Percentiles rank a stretch among this genome's conserved stretches.
phyloP scores from a whole-genome alignment of 2,329 filamentous ascomycete genomes.

The Aspergillus fumigatus region DNA sequence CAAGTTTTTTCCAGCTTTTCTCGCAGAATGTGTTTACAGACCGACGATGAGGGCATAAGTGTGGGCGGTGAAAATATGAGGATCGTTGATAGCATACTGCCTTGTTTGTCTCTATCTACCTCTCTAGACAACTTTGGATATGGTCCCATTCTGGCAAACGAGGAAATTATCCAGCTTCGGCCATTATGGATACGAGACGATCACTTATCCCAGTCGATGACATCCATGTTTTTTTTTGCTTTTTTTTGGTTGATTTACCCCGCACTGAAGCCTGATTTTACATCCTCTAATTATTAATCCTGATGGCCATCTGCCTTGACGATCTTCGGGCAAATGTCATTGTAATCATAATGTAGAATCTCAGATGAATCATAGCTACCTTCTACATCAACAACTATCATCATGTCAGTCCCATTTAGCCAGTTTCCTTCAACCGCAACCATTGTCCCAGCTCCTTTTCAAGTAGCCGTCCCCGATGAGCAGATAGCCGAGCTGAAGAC shows the following conservation, averaged over 20 bases:
- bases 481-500: constrained; percentile 45
- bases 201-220: not conserved
- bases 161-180: not conserved
- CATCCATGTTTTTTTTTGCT: not conserved
- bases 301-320: too few relatives aligned
- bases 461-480: constrained; percentile 39
- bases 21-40: not conserved
- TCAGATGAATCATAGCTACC: not conserved
- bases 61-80: not conserved
- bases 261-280: not conserved
- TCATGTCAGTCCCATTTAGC: constrained; percentile 24
- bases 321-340: too few relatives aligned
- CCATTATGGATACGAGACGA: not conserved
- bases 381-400: not conserved
- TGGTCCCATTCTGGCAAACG: not conserved
- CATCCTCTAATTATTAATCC: not conserved
- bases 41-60: not conserved
- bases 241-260: not conserved
- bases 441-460: constrained; percentile 40
- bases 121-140: not conserved
- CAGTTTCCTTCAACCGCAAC: constrained; percentile 34
- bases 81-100: not conserved
- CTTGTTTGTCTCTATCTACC: not conserved
- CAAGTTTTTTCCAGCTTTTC: not conserved
- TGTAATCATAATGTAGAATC: not conserved